These are phyloP conservation scores for Neoascochyta sp. DNA, from an alignment of 2,329 filamentous ascomycete genomes.

Conservation along the genomic window DNA sequence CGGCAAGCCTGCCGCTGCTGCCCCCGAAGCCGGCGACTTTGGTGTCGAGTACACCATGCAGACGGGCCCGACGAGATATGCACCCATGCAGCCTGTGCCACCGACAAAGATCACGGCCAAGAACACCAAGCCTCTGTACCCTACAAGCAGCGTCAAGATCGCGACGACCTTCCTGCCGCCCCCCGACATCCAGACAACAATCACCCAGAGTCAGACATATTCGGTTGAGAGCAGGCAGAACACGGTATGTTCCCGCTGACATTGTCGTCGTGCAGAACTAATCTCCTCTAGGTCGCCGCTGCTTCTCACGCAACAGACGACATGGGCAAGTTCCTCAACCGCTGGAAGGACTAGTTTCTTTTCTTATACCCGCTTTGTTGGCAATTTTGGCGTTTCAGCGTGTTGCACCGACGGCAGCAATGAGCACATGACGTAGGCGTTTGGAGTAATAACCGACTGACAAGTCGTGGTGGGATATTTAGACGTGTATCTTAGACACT, in stretches of 20 bases:
- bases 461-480: too few species aligned
- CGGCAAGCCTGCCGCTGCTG: slow-evolving; percentile 13
- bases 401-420: too few species aligned
- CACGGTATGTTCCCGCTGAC: slow-evolving; percentile 47
- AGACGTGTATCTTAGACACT: too few species aligned
- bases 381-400: too few species aligned
- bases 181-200: slow-evolving; percentile 48
- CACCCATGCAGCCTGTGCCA: slow-evolving; percentile 59
- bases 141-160: slow-evolving; percentile 53
- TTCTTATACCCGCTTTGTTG: too few species aligned
- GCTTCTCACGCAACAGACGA: slow-evolving; percentile 50
- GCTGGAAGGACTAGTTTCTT: slow-evolving; percentile 61
- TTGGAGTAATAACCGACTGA: too few species aligned
- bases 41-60: slow-evolving; percentile 55
- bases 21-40: slow-evolving; percentile 30
- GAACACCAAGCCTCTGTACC: slow-evolving; percentile 49
- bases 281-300: slow-evolving; percentile 48
- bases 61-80: slow-evolving; percentile 56
- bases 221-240: slow-evolving; percentile 54
- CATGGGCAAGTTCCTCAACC: slow-evolving; percentile 56
- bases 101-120: slow-evolving; percentile 57
- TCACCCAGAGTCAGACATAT: slow-evolving; percentile 52
- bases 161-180: slow-evolving; percentile 50
- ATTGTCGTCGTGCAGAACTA: slow-evolving; percentile 2
- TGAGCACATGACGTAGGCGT: too few species aligned